These are phyloP conservation scores for Stagonosporopsis vannaccii DNA, from an alignment of 2,329 filamentous ascomycete genomes.

Conservation along the genomic window DNA sequence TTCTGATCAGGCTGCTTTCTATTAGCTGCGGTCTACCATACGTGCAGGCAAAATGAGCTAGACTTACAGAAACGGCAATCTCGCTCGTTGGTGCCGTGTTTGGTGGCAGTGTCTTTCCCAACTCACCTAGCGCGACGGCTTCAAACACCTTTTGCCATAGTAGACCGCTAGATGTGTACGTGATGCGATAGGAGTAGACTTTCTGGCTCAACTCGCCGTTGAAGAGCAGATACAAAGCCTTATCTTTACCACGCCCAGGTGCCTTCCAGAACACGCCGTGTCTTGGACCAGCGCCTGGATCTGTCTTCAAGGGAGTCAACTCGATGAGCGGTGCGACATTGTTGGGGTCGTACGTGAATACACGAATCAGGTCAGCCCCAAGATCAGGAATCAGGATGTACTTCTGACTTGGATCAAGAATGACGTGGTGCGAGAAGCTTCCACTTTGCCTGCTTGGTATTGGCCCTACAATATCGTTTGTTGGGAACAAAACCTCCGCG, in stretches of 20 bases:
- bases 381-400: conserved; percentile 71
- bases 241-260: conserved; percentile 1
- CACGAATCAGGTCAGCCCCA: conserved; percentile 66
- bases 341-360: conserved; percentile 60
- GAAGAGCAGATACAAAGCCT: conserved; percentile 15
- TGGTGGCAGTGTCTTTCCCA: conserved; percentile 7
- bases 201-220: conserved; percentile 26
- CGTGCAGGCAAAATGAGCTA: not conserved
- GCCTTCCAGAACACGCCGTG: conserved; percentile 63
- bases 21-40: not conserved
- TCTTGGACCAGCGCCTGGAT: conserved; percentile 66
- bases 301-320: conserved; percentile 54
- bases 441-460: conserved; percentile 44
- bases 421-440: conserved; percentile 58
- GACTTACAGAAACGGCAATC: conserved; percentile 21
- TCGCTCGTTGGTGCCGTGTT: conserved; percentile 25
- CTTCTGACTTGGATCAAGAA: conserved; percentile 67
- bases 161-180: conserved; percentile 8
- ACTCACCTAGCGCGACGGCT: conserved; percentile 1
- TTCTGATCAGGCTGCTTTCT: conserved; percentile 50
- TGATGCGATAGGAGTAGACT: conserved; percentile 22
- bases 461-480: conserved; percentile 8
- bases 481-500: conserved; percentile 15
- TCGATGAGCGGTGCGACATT: conserved; percentile 53
- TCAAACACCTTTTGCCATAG: conserved; percentile 12